A percentile compares a stretch with the other conserved stretches of the same genome.
Evolutionary conservation across 1,284 basidiomycete genomes (phyloP).

Genomic region (Tilletia indica): DNA sequence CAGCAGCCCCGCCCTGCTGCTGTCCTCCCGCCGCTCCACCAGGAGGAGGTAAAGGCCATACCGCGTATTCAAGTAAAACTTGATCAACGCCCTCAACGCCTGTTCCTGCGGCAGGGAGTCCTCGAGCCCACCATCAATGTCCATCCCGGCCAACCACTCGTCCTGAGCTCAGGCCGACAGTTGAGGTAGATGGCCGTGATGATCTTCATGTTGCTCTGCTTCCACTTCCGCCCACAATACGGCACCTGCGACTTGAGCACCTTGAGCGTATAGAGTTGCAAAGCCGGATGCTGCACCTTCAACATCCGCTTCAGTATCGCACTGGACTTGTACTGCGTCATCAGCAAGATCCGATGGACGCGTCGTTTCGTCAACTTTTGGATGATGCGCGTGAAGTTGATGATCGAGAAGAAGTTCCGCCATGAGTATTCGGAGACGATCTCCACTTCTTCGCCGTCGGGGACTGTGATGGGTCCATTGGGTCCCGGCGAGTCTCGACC

Average conservation of each 20-base stretch:
- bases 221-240: constrained; percentile 96
- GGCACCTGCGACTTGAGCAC: constrained; percentile 98
- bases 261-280: constrained; percentile 95
- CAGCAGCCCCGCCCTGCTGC: not conserved
- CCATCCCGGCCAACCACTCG: constrained; percentile 92
- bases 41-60: constrained; percentile 26
- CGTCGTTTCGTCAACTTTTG: constrained; percentile 95
- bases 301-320: constrained; percentile 82
- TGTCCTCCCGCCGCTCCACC: constrained; percentile 5
- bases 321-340: constrained; percentile 97
- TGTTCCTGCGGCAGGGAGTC: constrained; percentile 81
- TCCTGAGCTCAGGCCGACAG: constrained; percentile 93
- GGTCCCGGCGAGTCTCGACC: constrained; percentile 1
- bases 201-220: constrained; percentile 99
- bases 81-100: constrained; percentile 87
- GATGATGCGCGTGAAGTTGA: constrained; percentile 97
- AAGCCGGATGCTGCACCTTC: constrained; percentile 85
- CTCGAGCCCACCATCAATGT: constrained; percentile 83
- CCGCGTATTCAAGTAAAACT: constrained; percentile 68
- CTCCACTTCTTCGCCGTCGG: constrained; percentile 62
- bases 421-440: constrained; percentile 91
- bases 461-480: constrained; percentile 26
- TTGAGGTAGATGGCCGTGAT: constrained; percentile 98
- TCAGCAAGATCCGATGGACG: constrained; percentile 88
- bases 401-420: constrained; percentile 96